Conservation (phyloP, 805 yeast species). For the Gaillardinia entomophila region DNA sequence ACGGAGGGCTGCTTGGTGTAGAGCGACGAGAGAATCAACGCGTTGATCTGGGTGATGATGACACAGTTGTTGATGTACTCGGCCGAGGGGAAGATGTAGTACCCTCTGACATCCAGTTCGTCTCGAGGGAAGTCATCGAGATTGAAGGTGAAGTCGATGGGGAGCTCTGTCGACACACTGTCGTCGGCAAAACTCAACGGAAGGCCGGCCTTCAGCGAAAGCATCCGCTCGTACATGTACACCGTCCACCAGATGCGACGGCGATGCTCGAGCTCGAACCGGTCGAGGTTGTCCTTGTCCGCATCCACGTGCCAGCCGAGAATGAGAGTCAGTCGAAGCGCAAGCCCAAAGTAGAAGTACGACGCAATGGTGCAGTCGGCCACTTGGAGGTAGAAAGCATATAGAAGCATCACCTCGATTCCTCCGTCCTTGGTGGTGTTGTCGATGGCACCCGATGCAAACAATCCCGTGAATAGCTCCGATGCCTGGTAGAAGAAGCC, state of each 20-base stretch:
- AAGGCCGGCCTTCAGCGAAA: conserved; percentile 75
- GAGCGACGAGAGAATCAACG: conserved; percentile 60
- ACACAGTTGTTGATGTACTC: conserved; percentile 74
- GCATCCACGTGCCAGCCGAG: conserved; percentile 82
- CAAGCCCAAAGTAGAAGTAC: conserved; percentile 74
- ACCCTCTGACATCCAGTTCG: conserved; percentile 51
- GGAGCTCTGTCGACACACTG: conserved; percentile 73
- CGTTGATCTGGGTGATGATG: conserved; percentile 72
- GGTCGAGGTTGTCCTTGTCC: conserved; percentile 51
- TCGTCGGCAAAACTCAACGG: conserved; percentile 77
- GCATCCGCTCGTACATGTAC: conserved; percentile 58
- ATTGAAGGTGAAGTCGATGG: conserved; percentile 64
- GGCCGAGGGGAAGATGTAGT: conserved; percentile 72
- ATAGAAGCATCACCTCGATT: conserved; percentile 65
- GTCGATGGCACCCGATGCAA: conserved; percentile 76
- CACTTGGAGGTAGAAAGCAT: conserved; percentile 76
- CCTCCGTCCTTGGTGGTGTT: conserved; percentile 77
- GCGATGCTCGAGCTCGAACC: conserved; percentile 51
- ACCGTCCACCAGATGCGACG: conserved; percentile 46
- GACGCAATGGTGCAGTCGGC: conserved; percentile 82
- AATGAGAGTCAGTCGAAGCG: conserved; percentile 64
- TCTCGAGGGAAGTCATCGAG: conserved; percentile 28
- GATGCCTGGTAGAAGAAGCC: conserved; percentile 76
- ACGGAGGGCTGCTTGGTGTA: conserved; percentile 72
- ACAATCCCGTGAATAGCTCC: conserved; percentile 69